Evolutionary conservation across 441 rosid species (phyloP), one percentile per base, ranked within the genome.

Genomic region (Adansonia gregorii): DNA sequence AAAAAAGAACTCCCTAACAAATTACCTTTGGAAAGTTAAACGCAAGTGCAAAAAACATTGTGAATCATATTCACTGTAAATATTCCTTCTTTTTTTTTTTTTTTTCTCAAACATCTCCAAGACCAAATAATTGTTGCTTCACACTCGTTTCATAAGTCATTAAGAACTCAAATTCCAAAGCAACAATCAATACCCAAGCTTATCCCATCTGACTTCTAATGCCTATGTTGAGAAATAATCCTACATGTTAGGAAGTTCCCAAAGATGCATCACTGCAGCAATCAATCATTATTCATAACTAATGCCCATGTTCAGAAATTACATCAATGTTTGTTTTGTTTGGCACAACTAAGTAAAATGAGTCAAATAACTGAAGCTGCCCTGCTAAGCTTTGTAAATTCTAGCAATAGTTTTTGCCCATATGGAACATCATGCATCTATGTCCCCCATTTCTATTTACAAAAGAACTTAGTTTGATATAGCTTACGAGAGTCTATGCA

Each of bases 401-500:
- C 74, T 14, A 15, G 74, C 45, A 52, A 71, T 39, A 51, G 7
- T 11, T 54, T 55, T 55, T 35, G n/a, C 10, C 49, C 51, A 17
- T 39, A 39, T 35, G 75, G n/a, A 72, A 14, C 46, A 35, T 24
- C 41, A 9, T 8, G 19, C 12, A 51, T 8, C 12, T 49, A 24
- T 49, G 27, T 72, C 51, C 5, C 61, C 63, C 35, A 51, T 27
- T 71, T 15, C 61, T 22, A 52, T 54, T 71, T 52, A 24, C 74
- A 71, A 68, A 46, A 14, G 15, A n/a, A 55, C 6, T 17, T 8
- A 72, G 64, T 54, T n/a, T 27, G 24, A 24, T 67, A 27, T n/a
- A 19, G 75, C 43, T 59, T 58, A 56, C 39, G 22, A 65, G 9
- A 39, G 66, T 48, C 43, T 74, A 54, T 45, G 69, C 66, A 67